Evolutionary conservation across 1,284 basidiomycete species (phyloP), one percentile per base, ranked within the genome.

Genomic region (Sporisorium reilianum): DNA sequence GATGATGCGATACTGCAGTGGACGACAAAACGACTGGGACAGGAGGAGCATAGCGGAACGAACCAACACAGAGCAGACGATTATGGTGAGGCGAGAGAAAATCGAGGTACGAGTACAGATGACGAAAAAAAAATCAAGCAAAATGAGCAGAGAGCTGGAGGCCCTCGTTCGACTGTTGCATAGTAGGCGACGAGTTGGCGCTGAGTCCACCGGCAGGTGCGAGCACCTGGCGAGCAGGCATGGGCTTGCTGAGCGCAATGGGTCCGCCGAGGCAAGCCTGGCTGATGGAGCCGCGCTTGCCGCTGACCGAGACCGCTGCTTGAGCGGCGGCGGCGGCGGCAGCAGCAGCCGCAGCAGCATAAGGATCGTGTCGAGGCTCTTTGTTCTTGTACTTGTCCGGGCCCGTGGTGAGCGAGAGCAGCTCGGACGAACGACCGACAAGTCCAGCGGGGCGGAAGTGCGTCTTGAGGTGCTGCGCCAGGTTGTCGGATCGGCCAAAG

Each of bases 401-500:
- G 6, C 65, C 64, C 7, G 64, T 58, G 3, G 74, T 67, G 23
- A 76, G 57, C 34, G 69, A 72, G 16, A 76, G 64, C 1, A 72
- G 59, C 45, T 76, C 74, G 3, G 74, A 69, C 23, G 65, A 68
- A 14, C 77, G 74, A 11, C 77, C 77, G 20, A 67, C 75, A 40
- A 77, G 67, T 16, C 77, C 75, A 22, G 75, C 64, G 6, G 79
- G 73, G 44, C 78, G 69, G 72, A 74, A 82, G 55, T 84, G 83
- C 38, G 83, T 84, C 75, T 83, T 84, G 62, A 83, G 66, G 55
- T 84, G 83, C 70, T 84, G 83, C 5, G 80, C 71, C 14, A 84
- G 74, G 44, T 84, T 84, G 59, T 84, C 83, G 12, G 81, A 79
- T 11, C 83, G 72, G 23, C 82, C 81, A 48, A 84, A 84, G 59